phyloP scores from a whole-genome alignment of 129 eudicot species.

The Sambucus nigra region DNA sequence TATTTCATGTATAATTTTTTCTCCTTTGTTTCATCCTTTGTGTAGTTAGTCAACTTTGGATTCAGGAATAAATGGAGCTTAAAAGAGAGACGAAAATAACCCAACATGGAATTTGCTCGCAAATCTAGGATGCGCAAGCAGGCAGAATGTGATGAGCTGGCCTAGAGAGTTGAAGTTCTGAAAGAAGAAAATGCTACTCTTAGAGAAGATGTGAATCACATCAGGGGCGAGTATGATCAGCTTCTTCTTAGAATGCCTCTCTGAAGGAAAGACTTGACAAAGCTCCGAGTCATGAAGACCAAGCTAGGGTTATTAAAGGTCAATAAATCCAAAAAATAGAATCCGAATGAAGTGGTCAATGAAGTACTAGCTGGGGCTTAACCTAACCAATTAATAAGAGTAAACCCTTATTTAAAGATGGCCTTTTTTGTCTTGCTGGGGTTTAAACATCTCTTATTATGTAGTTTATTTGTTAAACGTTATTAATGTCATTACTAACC shows the following conservation, averaged over 20 bases:
- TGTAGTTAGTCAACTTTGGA: too few species aligned
- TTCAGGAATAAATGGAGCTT: slow-evolving; percentile 92
- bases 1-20: too few species aligned
- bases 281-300: slow-evolving; percentile 41
- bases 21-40: too few species aligned
- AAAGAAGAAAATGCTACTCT: slow-evolving; percentile 75
- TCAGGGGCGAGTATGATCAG: slow-evolving; percentile 62
- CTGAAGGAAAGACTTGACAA: slow-evolving; percentile 84
- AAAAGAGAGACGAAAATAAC: slow-evolving; percentile 84
- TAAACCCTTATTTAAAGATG: slow-evolving; percentile 19
- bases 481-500: too few species aligned
- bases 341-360: slow-evolving; percentile 24
- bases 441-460: too few species aligned
- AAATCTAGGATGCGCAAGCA: slow-evolving; percentile 90
- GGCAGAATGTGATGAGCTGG: slow-evolving; percentile 95
- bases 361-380: slow-evolving; percentile 28
- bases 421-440: slow-evolving; percentile 32
- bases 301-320: slow-evolving; percentile 25
- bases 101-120: slow-evolving; percentile 96
- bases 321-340: slow-evolving; percentile 28
- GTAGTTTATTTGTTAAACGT: too few species aligned
- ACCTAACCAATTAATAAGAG: slow-evolving; percentile 30
- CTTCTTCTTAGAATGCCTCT: slow-evolving; percentile 61
- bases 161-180: slow-evolving; percentile 70
- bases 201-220: slow-evolving; percentile 60